Base-by-base conservation (phyloP, 495 filamentous ascomycete genomes). In the Pyronema omphalodes region DNA sequence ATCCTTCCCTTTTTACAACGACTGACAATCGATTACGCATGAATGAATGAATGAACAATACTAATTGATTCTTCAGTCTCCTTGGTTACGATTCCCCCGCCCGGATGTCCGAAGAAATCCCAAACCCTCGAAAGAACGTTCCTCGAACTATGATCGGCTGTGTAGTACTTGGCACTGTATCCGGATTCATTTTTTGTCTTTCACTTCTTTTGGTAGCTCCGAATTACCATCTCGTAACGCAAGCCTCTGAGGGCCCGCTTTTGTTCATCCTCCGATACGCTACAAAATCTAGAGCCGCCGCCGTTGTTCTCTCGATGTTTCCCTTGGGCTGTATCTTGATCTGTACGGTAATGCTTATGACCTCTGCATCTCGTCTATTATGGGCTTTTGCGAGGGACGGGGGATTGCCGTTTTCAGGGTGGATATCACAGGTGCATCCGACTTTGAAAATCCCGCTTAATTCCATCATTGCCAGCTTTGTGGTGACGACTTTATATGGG, bases 371-470 rank as follows among this genome's bases (percentile, higher is more conserved):
- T 55, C 78, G 84, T 9, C 86, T 88, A 81, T 76, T 78, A 33
- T 87, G 81, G 55, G 82, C 83, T 1, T 88, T 88, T 58, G 78
- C 77, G 29, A 75, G 83, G 57, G 83, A 87, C 58, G 75, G 80
- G 9, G 83, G 82, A 18, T 71, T 87, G 11, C 84, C 84, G 0
- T 75, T 75, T 43, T 84, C 79, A 11, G 67, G 63, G 0, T 69
- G 79, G 64, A 80, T 88, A 58, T 74, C 80, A 15, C 70, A 70
- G 33, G 73, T 87, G 2, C 80, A 87, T 59, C 71, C 74, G 0
- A 73, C 61, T 18, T 70, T 86, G 9, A 73, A 78, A 23, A 73
- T 86, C 7, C 84, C 84, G 3, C 65, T 87, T 15, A 83, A 86
- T 59, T 74, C 82, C 1, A 71, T 88, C 6, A 73, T 75, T 43